Conservation (phyloP, 768 basidiomycete genomes). For the Scleroderma citrinum region DNA sequence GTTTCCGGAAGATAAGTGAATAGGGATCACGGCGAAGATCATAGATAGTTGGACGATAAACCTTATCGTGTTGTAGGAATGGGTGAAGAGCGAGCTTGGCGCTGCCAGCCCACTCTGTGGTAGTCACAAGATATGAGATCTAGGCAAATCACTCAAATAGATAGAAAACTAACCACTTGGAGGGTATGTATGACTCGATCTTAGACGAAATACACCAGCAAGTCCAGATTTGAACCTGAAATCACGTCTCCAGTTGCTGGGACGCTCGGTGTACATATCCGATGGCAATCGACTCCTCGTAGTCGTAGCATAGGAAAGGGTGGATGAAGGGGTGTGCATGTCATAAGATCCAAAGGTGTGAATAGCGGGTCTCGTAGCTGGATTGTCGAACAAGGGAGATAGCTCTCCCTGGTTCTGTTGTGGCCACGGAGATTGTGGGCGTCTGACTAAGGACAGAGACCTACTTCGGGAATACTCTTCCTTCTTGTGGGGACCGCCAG, state of each 20-base stretch:
- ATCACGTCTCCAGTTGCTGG: constrained; percentile 25
- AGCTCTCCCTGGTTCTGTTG: constrained; percentile 11
- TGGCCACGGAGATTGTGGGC: constrained; percentile 8
- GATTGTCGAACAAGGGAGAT: constrained; percentile 14
- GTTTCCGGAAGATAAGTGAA: constrained; percentile 39
- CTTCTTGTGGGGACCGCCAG: background rate
- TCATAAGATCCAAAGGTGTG: constrained; percentile 11
- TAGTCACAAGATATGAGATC: background rate
- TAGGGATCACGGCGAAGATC: constrained; percentile 44
- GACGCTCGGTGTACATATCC: constrained; percentile 15
- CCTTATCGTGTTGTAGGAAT: constrained; percentile 17
- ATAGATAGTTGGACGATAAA: constrained; percentile 36
- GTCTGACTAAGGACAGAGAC: constrained; percentile 4
- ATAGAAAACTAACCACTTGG: constrained; percentile 15
- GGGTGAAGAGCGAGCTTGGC: constrained; percentile 21
- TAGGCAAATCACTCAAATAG: background rate
- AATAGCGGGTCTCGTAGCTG: constrained; percentile 14
- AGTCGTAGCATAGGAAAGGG: constrained; percentile 14
- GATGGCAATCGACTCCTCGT: constrained; percentile 9
- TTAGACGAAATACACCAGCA: constrained; percentile 24
- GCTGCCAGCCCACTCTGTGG: constrained; percentile 19
- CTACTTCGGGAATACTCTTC: background rate
- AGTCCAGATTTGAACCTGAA: constrained; percentile 29
- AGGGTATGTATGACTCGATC: constrained; percentile 8
- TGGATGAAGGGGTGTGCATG: constrained; percentile 23